These are phyloP conservation scores for Dichotomocladium elegans DNA, from an alignment of 371 early-diverging fungal genomes.

Conservation along the genomic window DNA sequence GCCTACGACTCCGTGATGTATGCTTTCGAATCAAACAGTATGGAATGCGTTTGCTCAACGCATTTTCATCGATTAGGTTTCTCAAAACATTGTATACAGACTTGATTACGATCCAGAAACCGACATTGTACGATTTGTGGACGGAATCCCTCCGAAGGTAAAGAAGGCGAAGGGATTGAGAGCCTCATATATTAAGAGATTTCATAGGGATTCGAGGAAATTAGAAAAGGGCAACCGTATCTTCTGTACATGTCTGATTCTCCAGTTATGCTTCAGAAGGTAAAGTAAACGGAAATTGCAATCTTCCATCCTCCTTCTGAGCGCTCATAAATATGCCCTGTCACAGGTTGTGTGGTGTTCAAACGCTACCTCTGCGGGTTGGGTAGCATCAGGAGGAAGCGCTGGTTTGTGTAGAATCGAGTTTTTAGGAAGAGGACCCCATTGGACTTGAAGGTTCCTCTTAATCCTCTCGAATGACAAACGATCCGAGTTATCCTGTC, in stretches of 20 bases:
- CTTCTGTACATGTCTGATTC: background rate
- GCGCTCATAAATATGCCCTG: background rate
- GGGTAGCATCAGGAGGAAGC: constrained; percentile 14
- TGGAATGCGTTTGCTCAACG: too few relatives aligned
- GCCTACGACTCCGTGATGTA: background rate
- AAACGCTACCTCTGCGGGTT: constrained; percentile 2
- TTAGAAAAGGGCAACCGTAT: background rate
- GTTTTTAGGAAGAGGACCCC: constrained; percentile 12
- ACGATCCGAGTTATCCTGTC: too few relatives aligned
- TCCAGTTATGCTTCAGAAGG: too few relatives aligned
- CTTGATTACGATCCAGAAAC: constrained; percentile 11
- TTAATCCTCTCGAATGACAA: too few relatives aligned
- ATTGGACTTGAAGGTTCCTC: constrained; percentile 13
- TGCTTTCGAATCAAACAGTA: background rate
- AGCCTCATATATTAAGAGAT: background rate
- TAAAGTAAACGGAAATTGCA: too few relatives aligned
- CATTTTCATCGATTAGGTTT: too few relatives aligned
- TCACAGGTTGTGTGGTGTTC: constrained; percentile 15
- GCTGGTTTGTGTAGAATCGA: constrained; percentile 18
- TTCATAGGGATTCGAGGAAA: background rate
- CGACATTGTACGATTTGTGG: constrained; percentile 7
- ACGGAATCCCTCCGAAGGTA: constrained; percentile 14
- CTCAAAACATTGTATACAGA: constrained; percentile 13
- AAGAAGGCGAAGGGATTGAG: background rate
- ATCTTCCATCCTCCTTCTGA: too few relatives aligned